Percentiles rank a stretch among this genome's conserved stretches.
phyloP scores from a whole-genome alignment of 768 basidiomycete genomes.

The Kondoa malvinella region DNA sequence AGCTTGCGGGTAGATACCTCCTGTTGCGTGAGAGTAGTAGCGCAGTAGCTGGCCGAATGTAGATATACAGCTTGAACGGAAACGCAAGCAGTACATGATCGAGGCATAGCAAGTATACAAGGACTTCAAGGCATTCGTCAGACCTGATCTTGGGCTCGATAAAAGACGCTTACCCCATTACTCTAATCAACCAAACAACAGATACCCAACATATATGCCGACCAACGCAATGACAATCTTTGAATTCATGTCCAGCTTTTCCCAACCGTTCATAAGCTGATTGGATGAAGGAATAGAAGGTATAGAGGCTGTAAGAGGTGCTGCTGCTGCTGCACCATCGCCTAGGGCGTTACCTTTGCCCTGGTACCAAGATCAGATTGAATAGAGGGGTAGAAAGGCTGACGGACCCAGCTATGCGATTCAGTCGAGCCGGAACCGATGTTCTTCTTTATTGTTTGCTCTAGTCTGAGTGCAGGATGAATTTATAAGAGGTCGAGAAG shows the following conservation, averaged over 20 bases:
- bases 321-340: background rate
- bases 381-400: background rate
- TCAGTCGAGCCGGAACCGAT: background rate
- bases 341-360: background rate
- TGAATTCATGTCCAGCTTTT: background rate
- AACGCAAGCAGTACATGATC: too few species aligned
- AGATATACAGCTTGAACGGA: too few species aligned
- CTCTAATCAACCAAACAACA: background rate
- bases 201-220: background rate
- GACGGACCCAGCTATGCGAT: background rate
- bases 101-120: too few species aligned
- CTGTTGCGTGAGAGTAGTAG: too few species aligned
- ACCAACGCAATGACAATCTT: background rate
- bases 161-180: too few species aligned
- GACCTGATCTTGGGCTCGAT: too few species aligned
- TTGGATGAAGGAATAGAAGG: background rate
- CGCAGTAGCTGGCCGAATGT: too few species aligned
- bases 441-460: background rate
- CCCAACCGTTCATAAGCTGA: background rate
- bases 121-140: too few species aligned
- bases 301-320: background rate
- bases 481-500: background rate
- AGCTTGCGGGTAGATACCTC: too few species aligned
- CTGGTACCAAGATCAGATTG: background rate
- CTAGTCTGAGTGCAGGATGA: background rate